Base-by-base conservation (phyloP, 2,329 filamentous ascomycete genomes). In the Endoconidiophora polonica region DNA sequence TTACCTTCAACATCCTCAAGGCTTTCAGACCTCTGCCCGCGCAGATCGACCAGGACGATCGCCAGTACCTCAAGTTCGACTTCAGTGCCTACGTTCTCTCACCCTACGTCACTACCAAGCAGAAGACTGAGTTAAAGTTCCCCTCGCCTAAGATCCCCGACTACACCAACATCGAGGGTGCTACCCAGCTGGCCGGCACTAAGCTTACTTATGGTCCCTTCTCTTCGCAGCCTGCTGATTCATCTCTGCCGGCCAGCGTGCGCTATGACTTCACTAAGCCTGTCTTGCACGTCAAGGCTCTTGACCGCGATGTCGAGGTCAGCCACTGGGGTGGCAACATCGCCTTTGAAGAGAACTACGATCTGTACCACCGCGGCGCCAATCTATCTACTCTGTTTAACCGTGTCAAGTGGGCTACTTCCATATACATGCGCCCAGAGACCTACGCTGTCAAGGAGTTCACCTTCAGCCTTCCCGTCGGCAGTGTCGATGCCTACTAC, bases 291-390 rank as follows among this genome's bases (percentile, higher is more conserved):
- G 77, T 86, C 46, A 78, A 79, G 33, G 70, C 77, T 14, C 71
- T 98, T 53, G 86, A 96, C 66, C 81, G 91, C 54, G 88, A 96
- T 60, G 70, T 98, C 55, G 91, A 98, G 65, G 82, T 98, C 58
- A 94, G 86, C 62, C 91, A 96, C 66, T 98, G 91, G 91, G 91
- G 91, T 57, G 91, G 91, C 55, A 98, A 98, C 62, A 67, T 96
- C 49, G 91, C 91, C 1, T 86, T 88, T 46, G 91, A 98, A 68
- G 91, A 98, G 68, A 79, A 86, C 52, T 95, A 94, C 67, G 86
- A 82, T 65, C 73, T 96, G 57, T 77, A 77, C 59, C 90, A 98
- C 71, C 79, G 83, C 55, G 91, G 83, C 55, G 93, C 91, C 46
- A 81, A 83, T 63, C 71, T 90, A 46, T 73, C 76, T 33, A 70